Evolutionary conservation across 2,329 filamentous ascomycete species (phyloP).

Genomic region (Trichoderma guizhouense): DNA sequence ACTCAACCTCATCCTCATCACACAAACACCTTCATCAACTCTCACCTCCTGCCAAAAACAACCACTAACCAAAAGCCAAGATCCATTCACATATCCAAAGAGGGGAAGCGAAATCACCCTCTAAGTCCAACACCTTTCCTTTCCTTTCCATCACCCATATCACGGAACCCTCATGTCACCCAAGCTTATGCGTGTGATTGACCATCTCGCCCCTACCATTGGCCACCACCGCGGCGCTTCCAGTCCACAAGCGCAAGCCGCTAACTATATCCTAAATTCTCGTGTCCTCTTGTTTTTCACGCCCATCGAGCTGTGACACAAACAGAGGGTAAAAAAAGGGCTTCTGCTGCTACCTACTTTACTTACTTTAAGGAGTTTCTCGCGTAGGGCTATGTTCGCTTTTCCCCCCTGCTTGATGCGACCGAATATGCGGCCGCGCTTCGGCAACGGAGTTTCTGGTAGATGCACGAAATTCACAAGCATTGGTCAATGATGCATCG

Average conservation of each 20-base stretch:
- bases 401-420: conserved; percentile 1
- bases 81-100: neutral
- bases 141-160: neutral
- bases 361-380: neutral
- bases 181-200: conserved; percentile 21
- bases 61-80: neutral
- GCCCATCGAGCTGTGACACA: neutral
- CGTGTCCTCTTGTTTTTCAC: neutral
- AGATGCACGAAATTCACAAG: neutral
- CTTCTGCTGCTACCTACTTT: neutral
- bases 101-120: neutral
- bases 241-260: neutral
- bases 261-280: neutral
- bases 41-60: neutral
- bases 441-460: neutral
- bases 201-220: conserved; percentile 18
- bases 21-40: neutral
- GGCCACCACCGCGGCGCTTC: conserved; percentile 19
- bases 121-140: neutral
- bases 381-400: neutral
- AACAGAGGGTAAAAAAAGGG: neutral
- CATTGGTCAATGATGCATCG: neutral
- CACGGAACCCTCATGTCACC: neutral
- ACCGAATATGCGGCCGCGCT: conserved; percentile 16
- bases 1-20: neutral